Conservation (phyloP, 371 early-diverging fungal genomes). For the Mortierella sp. region DNA sequence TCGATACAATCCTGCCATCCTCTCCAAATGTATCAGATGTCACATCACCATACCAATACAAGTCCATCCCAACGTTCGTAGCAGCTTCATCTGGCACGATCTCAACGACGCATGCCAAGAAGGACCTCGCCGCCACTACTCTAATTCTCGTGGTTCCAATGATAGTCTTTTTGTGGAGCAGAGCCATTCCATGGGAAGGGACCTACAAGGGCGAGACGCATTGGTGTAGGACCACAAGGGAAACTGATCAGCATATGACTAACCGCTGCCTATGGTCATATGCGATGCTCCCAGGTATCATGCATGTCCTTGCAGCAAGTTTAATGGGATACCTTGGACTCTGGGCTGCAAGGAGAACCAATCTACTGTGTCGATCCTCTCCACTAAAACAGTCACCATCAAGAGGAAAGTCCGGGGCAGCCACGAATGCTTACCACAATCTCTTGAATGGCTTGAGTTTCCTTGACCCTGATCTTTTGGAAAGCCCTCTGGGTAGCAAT, state of each 20-base stretch:
- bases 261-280: conserved; percentile 48
- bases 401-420: neutral
- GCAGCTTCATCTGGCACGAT: conserved; percentile 19
- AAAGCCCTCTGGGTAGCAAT: neutral
- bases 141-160: conserved; percentile 31
- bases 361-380: neutral
- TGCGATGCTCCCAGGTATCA: conserved; percentile 27
- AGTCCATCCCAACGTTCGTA: conserved; percentile 31
- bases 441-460: conserved; percentile 17
- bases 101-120: conserved; percentile 30
- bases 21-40: neutral
- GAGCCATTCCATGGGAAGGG: conserved; percentile 45
- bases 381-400: neutral
- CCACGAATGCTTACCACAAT: conserved; percentile 11
- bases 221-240: conserved; percentile 36
- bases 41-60: conserved; percentile 10
- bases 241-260: conserved; percentile 32
- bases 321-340: conserved; percentile 30
- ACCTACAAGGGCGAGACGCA: conserved; percentile 25
- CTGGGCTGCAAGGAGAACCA: conserved; percentile 33
- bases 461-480: neutral
- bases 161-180: conserved; percentile 23
- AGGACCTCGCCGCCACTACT: conserved; percentile 31
- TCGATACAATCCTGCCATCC: neutral
- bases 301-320: conserved; percentile 19